These are phyloP conservation scores for Agaricales sp. DNA, from an alignment of 1,284 basidiomycete species.

Conservation along the genomic window DNA sequence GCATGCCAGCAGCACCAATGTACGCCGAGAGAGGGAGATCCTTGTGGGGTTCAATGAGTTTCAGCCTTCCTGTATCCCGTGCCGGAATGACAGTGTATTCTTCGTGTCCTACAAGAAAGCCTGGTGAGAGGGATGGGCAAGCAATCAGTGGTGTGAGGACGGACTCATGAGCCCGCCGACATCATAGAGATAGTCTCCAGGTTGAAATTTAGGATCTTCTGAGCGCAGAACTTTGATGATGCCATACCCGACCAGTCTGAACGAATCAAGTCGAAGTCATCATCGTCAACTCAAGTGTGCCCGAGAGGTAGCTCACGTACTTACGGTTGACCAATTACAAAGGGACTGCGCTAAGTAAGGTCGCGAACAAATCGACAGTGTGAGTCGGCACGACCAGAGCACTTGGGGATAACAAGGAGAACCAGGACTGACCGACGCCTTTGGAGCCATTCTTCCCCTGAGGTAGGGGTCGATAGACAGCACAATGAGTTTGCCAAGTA, in stretches of 20 bases:
- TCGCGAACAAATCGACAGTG: constrained; percentile 18
- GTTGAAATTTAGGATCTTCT: constrained; percentile 16
- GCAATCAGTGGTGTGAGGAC: too few species aligned
- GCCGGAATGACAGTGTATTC: constrained; percentile 17
- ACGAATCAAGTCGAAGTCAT: too few species aligned
- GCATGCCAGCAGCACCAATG: constrained; percentile 27
- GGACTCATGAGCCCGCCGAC: background rate
- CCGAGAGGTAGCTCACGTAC: constrained; percentile 9
- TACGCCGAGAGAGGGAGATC: constrained; percentile 22
- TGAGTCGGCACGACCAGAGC: too few species aligned
- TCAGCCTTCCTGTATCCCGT: constrained; percentile 6
- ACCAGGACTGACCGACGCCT: background rate
- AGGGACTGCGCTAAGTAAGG: constrained; percentile 14
- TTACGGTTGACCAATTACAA: constrained; percentile 30
- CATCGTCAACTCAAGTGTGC: background rate
- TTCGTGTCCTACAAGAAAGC: constrained; percentile 12
- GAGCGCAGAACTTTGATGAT: constrained; percentile 24
- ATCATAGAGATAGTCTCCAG: constrained; percentile 21
- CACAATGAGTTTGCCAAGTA: constrained; percentile 37
- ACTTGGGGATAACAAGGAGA: background rate
- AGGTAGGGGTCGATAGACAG: constrained; percentile 42
- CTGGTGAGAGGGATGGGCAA: constrained; percentile 9
- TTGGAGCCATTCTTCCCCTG: constrained; percentile 27
- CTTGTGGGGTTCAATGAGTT: constrained; percentile 17
- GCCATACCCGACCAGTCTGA: constrained; percentile 23